A percentile compares a stretch with the other conserved stretches of the same genome.
Evolutionary conservation across 192 early-diverging fungal species (phyloP).

Genomic region (Coemansia sp.): DNA sequence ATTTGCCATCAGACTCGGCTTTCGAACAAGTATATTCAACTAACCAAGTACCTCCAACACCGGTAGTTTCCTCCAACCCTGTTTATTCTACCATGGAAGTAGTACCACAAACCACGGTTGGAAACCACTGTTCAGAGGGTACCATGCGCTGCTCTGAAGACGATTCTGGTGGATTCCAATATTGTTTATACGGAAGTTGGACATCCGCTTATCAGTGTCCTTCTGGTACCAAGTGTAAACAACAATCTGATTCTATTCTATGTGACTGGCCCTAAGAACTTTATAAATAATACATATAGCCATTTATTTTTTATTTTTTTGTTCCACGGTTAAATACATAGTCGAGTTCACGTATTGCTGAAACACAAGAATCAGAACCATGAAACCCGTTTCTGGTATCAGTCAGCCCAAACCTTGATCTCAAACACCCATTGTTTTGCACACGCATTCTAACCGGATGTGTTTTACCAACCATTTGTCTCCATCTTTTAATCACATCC

Average conservation of each 20-base stretch:
- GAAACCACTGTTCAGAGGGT: neutral
- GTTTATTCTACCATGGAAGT: neutral
- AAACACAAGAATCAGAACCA: conserved; percentile 67
- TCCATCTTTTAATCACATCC: conserved; percentile 65
- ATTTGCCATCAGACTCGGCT: neutral
- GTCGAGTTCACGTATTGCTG: conserved; percentile 60
- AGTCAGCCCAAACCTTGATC: conserved; percentile 68
- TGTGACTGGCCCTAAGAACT: conserved; percentile 23
- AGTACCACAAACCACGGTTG: neutral
- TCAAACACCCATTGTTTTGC: conserved; percentile 54
- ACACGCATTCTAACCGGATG: conserved; percentile 70
- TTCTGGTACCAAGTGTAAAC: conserved; percentile 18
- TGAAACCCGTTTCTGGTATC: conserved; percentile 79
- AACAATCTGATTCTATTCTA: conserved; percentile 9
- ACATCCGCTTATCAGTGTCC: conserved; percentile 10
- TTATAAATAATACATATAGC: neutral
- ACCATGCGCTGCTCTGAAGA: conserved; percentile 11
- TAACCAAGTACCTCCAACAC: neutral
- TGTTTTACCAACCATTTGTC: conserved; percentile 64
- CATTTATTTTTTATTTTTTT: conserved; percentile 3
- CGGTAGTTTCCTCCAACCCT: neutral
- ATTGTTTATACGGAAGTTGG: conserved; percentile 23
- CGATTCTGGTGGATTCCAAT: conserved; percentile 18
- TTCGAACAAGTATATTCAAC: neutral
- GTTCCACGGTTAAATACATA: conserved; percentile 61